Conservation (phyloP, 2,329 filamentous ascomycete genomes). For the Lecanicillium sp. region DNA sequence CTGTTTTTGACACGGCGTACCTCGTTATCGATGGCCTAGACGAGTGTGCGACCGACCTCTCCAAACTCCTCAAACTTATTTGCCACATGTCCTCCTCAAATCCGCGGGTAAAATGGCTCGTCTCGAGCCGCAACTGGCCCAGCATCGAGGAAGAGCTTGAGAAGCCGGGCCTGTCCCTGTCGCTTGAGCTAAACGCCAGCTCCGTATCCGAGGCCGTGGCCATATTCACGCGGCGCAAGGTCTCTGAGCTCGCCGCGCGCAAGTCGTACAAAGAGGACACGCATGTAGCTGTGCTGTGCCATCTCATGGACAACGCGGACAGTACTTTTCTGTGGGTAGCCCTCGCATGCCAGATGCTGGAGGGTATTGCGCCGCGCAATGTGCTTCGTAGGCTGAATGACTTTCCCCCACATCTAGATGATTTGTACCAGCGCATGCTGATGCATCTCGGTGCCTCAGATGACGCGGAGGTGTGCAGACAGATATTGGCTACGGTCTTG, state of each 20-base stretch:
- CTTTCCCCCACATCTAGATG: background rate
- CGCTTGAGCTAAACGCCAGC: slow-evolving; percentile 32
- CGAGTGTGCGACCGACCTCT: slow-evolving; percentile 32
- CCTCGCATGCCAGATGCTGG: slow-evolving; percentile 14
- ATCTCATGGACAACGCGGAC: slow-evolving; percentile 27
- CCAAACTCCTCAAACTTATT: slow-evolving; percentile 32
- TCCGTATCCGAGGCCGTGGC: slow-evolving; percentile 30
- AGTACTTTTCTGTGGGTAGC: slow-evolving; percentile 36
- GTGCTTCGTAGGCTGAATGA: background rate
- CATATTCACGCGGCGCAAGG: slow-evolving; percentile 31
- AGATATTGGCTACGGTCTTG: background rate
- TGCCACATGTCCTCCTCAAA: slow-evolving; percentile 15
- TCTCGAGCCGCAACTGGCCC: slow-evolving; percentile 34
- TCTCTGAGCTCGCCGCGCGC: slow-evolving; percentile 22
- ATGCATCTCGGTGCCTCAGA: no score
- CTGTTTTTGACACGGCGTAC: slow-evolving; percentile 21
- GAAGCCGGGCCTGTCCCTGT: slow-evolving; percentile 18
- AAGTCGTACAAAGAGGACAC: slow-evolving; percentile 15
- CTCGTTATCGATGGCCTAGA: slow-evolving; percentile 39
- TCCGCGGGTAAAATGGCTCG: slow-evolving; percentile 32
- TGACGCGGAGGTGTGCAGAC: background rate
- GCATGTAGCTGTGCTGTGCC: slow-evolving; percentile 4
- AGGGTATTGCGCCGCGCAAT: background rate
- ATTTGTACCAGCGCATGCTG: background rate
- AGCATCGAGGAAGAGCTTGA: slow-evolving; percentile 28